Evolutionary conservation across 2,329 filamentous ascomycete species (phyloP).

Genomic region (Botrytis squamosa): DNA sequence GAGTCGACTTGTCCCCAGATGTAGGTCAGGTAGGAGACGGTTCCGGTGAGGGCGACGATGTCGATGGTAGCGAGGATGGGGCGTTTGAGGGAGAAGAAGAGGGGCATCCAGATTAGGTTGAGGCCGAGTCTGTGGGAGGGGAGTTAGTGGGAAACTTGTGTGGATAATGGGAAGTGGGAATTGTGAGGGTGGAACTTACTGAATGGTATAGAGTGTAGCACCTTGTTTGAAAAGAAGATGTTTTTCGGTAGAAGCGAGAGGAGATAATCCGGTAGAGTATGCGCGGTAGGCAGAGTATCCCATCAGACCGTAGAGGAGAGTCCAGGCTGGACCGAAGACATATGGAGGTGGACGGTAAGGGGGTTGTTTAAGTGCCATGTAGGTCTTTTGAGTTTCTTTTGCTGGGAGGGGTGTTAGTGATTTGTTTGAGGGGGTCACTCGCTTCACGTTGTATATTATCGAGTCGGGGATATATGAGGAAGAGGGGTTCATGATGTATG

Average conservation of each 20-base stretch:
- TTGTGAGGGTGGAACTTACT: slow-evolving; percentile 41
- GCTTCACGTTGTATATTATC: not conserved
- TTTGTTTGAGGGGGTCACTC: not conserved
- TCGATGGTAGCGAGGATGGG: slow-evolving; percentile 75
- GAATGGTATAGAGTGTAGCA: slow-evolving; percentile 79
- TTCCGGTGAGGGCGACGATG: slow-evolving; percentile 68
- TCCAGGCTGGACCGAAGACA: slow-evolving; percentile 66
- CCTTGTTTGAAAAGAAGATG: slow-evolving; percentile 56
- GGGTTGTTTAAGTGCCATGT: slow-evolving; percentile 66
- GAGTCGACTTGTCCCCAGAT: slow-evolving; percentile 74
- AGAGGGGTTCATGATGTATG: not conserved
- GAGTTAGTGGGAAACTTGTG: not conserved
- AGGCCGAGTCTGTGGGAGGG: slow-evolving; percentile 56
- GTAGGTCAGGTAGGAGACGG: slow-evolving; percentile 72
- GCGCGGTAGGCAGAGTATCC: slow-evolving; percentile 85
- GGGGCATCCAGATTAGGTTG: slow-evolving; percentile 87
- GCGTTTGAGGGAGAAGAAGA: slow-evolving; percentile 79
- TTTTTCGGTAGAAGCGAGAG: slow-evolving; percentile 37
- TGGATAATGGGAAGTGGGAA: not conserved
- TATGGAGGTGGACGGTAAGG: slow-evolving; percentile 59
- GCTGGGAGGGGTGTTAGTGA: slow-evolving; percentile 42
- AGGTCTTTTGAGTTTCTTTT: slow-evolving; percentile 58
- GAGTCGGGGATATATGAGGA: not conserved
- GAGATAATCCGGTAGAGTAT: slow-evolving; percentile 60
- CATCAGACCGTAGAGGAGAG: slow-evolving; percentile 71